These are phyloP conservation scores for Endocarpon pusillum DNA, from an alignment of 495 filamentous ascomycete genomes.

Conservation along the genomic window DNA sequence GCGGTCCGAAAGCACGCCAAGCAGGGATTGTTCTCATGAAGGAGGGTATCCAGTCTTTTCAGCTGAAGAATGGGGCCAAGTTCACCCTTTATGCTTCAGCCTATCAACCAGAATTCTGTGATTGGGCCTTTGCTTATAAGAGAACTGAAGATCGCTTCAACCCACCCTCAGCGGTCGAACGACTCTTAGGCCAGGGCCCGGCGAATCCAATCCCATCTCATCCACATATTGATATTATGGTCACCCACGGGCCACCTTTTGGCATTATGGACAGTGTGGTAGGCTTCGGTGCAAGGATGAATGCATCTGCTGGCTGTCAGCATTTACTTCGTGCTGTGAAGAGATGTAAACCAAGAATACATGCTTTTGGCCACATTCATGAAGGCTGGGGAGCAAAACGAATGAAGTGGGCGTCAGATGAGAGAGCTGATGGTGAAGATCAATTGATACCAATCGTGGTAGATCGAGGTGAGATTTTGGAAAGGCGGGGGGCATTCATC, in stretches of 20 bases:
- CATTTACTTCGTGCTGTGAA: constrained; percentile 26
- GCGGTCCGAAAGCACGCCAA: constrained; percentile 24
- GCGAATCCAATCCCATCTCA: constrained; percentile 31
- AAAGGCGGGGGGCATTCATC: constrained; percentile 24
- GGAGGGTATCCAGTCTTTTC: constrained; percentile 43
- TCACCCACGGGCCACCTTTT: constrained; percentile 60
- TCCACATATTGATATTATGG: constrained; percentile 40
- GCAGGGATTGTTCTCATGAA: constrained; percentile 46
- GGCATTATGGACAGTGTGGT: constrained; percentile 35
- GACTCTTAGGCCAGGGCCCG: constrained; percentile 17
- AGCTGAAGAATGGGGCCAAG: constrained; percentile 35
- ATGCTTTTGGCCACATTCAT: constrained; percentile 48
- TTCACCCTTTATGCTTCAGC: constrained; percentile 55
- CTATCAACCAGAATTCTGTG: constrained; percentile 41
- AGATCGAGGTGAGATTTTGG: constrained; percentile 25
- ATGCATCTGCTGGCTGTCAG: constrained; percentile 28
- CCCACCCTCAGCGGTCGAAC: constrained; percentile 10
- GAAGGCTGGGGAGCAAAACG: constrained; percentile 55
- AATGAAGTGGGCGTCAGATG: constrained; percentile 32
- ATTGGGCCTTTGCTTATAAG: constrained; percentile 47
- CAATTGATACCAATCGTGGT: constrained; percentile 13
- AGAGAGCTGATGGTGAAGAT: constrained; percentile 9
- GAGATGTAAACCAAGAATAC: constrained; percentile 29
- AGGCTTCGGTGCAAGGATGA: constrained; percentile 3
- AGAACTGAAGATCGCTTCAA: constrained; percentile 38